These are phyloP conservation scores for Monosporascus sp. DNA, from an alignment of 2,329 filamentous ascomycete genomes.

Conservation along the genomic window DNA sequence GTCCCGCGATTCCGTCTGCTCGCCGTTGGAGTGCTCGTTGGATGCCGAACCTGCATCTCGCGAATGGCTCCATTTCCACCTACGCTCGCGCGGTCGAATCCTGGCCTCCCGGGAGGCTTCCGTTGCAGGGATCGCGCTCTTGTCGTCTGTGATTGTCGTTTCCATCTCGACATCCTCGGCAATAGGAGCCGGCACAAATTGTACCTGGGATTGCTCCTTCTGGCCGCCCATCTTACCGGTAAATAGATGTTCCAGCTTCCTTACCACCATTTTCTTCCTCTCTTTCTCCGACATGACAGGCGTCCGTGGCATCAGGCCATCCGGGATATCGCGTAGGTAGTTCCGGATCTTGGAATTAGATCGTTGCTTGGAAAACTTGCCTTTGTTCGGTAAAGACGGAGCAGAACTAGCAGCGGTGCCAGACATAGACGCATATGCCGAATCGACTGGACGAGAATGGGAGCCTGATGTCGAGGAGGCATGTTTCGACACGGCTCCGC, in stretches of 20 bases:
- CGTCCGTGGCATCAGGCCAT: slow-evolving; percentile 59
- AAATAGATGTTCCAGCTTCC: slow-evolving; percentile 74
- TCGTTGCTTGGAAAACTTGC: slow-evolving; percentile 32
- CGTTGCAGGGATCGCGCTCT: background rate
- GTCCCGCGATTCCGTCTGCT: slow-evolving; percentile 40
- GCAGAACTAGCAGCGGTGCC: slow-evolving; percentile 40
- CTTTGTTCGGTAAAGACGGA: slow-evolving; percentile 29
- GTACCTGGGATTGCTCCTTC: slow-evolving; percentile 26
- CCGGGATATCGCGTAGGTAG: slow-evolving; percentile 69
- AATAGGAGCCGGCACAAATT: slow-evolving; percentile 21
- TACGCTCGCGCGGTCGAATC: slow-evolving; percentile 34
- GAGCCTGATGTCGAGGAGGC: slow-evolving; percentile 49
- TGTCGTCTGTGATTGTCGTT: slow-evolving; percentile 8
- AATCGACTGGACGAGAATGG: slow-evolving; percentile 51
- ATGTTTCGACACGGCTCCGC: slow-evolving; percentile 39
- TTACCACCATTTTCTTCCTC: slow-evolving; percentile 72
- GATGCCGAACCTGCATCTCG: slow-evolving; percentile 40
- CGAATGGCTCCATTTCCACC: slow-evolving; percentile 36
- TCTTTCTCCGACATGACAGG: slow-evolving; percentile 64
- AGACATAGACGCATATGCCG: slow-evolving; percentile 66
- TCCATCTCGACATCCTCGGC: slow-evolving; percentile 25
- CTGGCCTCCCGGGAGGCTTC: slow-evolving; percentile 44
- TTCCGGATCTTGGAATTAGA: slow-evolving; percentile 60
- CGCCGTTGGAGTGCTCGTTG: slow-evolving; percentile 39
- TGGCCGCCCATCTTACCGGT: slow-evolving; percentile 58